Evolutionary conservation across 2,329 filamentous ascomycete species (phyloP).

Genomic region (Fusarium buharicum): DNA sequence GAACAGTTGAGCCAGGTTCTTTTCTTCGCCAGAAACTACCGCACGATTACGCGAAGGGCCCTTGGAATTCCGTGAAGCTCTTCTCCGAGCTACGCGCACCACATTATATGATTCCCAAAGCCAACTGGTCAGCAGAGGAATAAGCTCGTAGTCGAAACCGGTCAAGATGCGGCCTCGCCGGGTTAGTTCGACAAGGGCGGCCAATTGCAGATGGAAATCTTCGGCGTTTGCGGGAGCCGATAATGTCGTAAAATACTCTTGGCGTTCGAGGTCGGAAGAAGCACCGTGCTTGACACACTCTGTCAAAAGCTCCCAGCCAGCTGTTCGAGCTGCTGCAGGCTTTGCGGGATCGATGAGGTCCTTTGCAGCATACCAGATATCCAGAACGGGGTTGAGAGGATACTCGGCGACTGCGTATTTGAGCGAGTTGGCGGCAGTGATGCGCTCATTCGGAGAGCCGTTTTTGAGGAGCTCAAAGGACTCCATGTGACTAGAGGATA

Average conservation of each 20-base stretch:
- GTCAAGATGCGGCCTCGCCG: constrained; percentile 69
- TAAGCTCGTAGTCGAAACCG: constrained; percentile 74
- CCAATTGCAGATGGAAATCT: constrained; percentile 74
- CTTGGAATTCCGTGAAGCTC: constrained; percentile 53
- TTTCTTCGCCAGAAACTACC: constrained; percentile 63
- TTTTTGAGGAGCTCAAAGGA: constrained; percentile 65
- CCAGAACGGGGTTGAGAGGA: constrained; percentile 66
- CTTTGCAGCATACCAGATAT: constrained; percentile 74
- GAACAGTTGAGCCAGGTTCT: constrained; percentile 72
- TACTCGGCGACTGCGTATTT: constrained; percentile 67
- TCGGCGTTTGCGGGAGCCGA: constrained; percentile 65
- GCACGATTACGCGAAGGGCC: constrained; percentile 51
- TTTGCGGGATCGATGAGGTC: constrained; percentile 71
- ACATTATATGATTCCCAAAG: constrained; percentile 65
- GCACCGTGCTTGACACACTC: constrained; percentile 72
- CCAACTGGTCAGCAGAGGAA: constrained; percentile 71
- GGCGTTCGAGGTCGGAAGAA: constrained; percentile 73
- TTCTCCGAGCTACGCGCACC: constrained; percentile 62
- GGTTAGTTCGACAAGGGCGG: constrained; percentile 69
- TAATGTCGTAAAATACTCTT: constrained; percentile 72
- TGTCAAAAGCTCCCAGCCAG: constrained; percentile 73
- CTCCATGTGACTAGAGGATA: constrained; percentile 64
- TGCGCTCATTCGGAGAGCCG: constrained; percentile 63
- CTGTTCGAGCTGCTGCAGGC: constrained; percentile 61
- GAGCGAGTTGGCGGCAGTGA: constrained; percentile 67